Evolutionary conservation across 495 filamentous ascomycete genomes (phyloP).

Genomic region (Annulohypoxylon nitens): DNA sequence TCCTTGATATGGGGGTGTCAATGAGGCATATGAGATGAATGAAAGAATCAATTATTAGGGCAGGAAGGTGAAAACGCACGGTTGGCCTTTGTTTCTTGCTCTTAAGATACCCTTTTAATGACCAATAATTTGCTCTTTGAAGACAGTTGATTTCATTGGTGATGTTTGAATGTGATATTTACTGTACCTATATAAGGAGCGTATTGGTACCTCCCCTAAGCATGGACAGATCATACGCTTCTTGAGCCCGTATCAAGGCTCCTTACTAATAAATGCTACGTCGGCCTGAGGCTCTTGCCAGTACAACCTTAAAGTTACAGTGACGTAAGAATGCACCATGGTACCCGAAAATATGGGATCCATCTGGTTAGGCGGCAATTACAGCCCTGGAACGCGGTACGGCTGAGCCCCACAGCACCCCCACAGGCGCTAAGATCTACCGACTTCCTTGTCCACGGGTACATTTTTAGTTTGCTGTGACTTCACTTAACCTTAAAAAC

Average conservation of each 20-base stretch:
- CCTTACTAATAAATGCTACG: not conserved
- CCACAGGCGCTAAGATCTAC: slow-evolving; percentile 21
- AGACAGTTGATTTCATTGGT: not conserved
- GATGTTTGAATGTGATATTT: not conserved
- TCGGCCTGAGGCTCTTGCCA: not conserved
- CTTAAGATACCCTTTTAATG: slow-evolving; percentile 40
- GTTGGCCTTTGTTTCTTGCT: slow-evolving; percentile 10
- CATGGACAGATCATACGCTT: not conserved
- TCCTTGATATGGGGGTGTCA: slow-evolving; percentile 10
- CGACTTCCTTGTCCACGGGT: not conserved
- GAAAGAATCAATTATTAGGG: slow-evolving; percentile 9
- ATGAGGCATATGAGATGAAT: slow-evolving; percentile 13
- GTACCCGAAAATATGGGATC: not conserved
- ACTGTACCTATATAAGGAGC: not conserved
- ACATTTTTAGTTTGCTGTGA: slow-evolving; percentile 1
- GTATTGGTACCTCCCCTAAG: too few species aligned
- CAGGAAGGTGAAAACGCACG: slow-evolving; percentile 8
- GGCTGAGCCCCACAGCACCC: slow-evolving; percentile 17
- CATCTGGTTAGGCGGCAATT: not conserved
- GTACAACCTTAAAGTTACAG: not conserved
- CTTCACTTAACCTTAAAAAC: slow-evolving; percentile 1
- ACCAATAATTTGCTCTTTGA: slow-evolving; percentile 8
- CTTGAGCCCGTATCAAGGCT: not conserved
- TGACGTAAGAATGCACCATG: not conserved
- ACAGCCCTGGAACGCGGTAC: slow-evolving; percentile 2